Percentiles rank a stretch among this genome's conserved stretches.
Conservation (phyloP, 139 green algal genomes). For the Tetradesmus lagerheimii region DNA sequence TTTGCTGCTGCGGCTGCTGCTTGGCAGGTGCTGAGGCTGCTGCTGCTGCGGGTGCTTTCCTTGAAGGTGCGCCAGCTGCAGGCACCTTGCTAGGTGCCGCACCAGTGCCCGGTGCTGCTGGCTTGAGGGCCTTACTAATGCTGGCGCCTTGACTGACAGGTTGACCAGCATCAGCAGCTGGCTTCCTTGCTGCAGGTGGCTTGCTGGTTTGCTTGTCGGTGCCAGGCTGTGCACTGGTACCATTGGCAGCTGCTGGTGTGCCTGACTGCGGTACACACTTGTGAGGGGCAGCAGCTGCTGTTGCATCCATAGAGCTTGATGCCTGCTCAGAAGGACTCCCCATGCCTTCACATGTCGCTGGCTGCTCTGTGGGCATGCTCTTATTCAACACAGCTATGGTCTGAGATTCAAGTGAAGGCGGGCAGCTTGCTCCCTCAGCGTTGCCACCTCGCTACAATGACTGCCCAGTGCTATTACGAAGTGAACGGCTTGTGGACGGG, state of each 20-base stretch:
- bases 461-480: background rate
- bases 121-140: background rate
- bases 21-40: background rate
- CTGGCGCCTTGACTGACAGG: background rate
- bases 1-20: background rate
- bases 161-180: background rate
- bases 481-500: background rate
- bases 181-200: background rate
- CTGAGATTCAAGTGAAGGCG: background rate
- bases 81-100: background rate
- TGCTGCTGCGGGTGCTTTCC: slow-evolving; percentile 1
- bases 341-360: background rate
- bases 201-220: background rate
- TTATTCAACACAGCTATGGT: background rate
- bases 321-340: background rate
- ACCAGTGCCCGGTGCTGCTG: background rate
- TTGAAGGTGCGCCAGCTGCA: background rate
- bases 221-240: background rate
- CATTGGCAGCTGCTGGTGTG: background rate
- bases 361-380: background rate
- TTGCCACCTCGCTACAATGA: background rate
- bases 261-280: background rate
- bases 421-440: background rate
- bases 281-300: background rate
- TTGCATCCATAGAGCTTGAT: background rate